Evolutionary conservation across 2,329 filamentous ascomycete species (phyloP), one percentile per base, ranked within the genome.

Genomic region (Pseudogymnoascus sp.): DNA sequence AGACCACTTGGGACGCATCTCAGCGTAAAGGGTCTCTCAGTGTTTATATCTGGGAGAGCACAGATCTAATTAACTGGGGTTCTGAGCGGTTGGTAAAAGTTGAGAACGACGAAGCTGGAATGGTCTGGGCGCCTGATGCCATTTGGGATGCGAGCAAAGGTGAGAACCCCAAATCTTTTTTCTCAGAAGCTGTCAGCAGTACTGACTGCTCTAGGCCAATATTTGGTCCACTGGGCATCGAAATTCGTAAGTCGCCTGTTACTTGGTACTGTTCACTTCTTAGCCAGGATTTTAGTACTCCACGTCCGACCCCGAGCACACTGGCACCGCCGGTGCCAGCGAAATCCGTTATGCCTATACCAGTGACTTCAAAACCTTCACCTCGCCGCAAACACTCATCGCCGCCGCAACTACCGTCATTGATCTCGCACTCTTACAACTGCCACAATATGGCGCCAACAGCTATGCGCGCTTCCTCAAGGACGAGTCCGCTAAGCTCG

Each of bases 81-180:
- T 72, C 73, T 11, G 80, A 83, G 68, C 72, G 80, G 5, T 73
- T 84, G 1, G 76, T 81, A 0, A 72, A 70, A 0, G 81, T 84
- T 10, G 81, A 84, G 67, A 77, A 82, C 63, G 70, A 71, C n/a
- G 79, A 76, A 3, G 82, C 81, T 0, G 82, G 82, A 3, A 84
- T 84, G 82, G 80, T 83, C 0, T 85, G 82, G 82, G 82, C 82
- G 0, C 82, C 82, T 0, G 79, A 81, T 61, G 81, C 81, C 0
- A 78, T 84, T 61, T 84, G 78, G 77, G 81, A 84, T 66, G 72
- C 75, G 0, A 70, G 72, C 1, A 77, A 78, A 68, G 71, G 75
- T 74, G 61, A 67, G 70, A 56, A 44, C 24, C 26, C 14, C 13
- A 62, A 35, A 21, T 35, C 11, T 1, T 16, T 13, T 6, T 26